Conservation (phyloP, 768 basidiomycete genomes). For the Tubosaeta sp. region DNA sequence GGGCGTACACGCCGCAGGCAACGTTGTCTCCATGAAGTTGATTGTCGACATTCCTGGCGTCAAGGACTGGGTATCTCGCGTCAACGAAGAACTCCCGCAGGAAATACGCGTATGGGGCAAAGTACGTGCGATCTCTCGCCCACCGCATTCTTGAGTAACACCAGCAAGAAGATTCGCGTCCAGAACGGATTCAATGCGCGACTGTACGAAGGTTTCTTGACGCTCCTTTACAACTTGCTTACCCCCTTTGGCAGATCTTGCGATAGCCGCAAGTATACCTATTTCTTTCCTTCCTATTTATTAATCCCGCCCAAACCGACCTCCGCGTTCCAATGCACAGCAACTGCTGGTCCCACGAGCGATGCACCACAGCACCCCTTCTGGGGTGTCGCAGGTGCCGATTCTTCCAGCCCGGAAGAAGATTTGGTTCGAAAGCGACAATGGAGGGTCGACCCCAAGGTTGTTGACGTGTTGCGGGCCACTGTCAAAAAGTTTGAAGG, state of each 20-base stretch:
- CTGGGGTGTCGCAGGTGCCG: slow-evolving; percentile 45
- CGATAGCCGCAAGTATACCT: slow-evolving; percentile 96
- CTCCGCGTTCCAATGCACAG: slow-evolving; percentile 50
- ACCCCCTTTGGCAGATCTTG: slow-evolving; percentile 53
- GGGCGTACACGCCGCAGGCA: slow-evolving; percentile 96
- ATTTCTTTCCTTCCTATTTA: slow-evolving; percentile 92
- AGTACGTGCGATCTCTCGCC: slow-evolving; percentile 39
- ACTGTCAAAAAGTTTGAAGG: slow-evolving; percentile 69
- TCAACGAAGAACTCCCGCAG: slow-evolving; percentile 87
- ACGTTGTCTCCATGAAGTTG: slow-evolving; percentile 88
- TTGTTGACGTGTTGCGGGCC: slow-evolving; percentile 53
- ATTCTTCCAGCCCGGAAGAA: slow-evolving; percentile 44
- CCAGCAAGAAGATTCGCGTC: slow-evolving; percentile 49
- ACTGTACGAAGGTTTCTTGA: slow-evolving; percentile 38
- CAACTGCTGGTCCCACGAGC: slow-evolving; percentile 17
- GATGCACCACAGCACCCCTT: slow-evolving; percentile 47
- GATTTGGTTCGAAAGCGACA: slow-evolving; percentile 63
- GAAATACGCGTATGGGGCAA: slow-evolving; percentile 93
- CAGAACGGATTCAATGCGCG: slow-evolving; percentile 84
- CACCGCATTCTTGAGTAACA: neutral
- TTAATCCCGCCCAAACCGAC: slow-evolving; percentile 85
- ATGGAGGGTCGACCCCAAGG: slow-evolving; percentile 60
- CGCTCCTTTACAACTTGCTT: slow-evolving; percentile 2
- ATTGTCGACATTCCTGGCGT: slow-evolving; percentile 73
- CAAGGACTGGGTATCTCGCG: slow-evolving; percentile 59